These are phyloP conservation scores for Calycina marina DNA, from an alignment of 2,329 filamentous ascomycete species.

Conservation along the genomic window DNA sequence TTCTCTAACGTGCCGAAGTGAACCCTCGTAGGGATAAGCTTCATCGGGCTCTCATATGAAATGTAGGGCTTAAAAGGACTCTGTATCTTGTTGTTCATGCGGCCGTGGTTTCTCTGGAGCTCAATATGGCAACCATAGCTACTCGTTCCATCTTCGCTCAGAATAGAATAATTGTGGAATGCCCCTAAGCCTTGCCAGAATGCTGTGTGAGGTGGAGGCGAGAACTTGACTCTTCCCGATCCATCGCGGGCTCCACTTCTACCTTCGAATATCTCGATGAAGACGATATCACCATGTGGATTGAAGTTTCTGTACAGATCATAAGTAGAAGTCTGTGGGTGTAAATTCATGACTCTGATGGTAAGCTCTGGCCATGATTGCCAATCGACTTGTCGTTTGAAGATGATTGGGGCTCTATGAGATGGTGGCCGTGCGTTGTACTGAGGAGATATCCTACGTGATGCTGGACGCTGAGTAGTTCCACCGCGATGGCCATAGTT, in stretches of 20 bases:
- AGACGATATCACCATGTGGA: slow-evolving; percentile 35
- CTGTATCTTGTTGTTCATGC: slow-evolving; percentile 9
- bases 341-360: background rate
- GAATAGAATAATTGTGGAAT: slow-evolving; percentile 12
- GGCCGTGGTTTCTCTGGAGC: slow-evolving; percentile 1
- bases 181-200: slow-evolving; percentile 33
- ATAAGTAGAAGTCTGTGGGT: slow-evolving; percentile 20
- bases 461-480: background rate
- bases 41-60: slow-evolving; percentile 25
- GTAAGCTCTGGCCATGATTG: background rate
- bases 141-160: slow-evolving; percentile 6
- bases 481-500: no score
- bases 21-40: slow-evolving; percentile 30
- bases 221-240: slow-evolving; percentile 38
- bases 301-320: slow-evolving; percentile 38
- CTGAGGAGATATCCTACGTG: background rate
- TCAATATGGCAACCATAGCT: slow-evolving; percentile 4
- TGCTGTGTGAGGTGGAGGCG: slow-evolving; percentile 34
- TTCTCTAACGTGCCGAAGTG: slow-evolving; percentile 47
- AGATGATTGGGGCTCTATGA: background rate
- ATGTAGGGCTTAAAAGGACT: slow-evolving; percentile 22
- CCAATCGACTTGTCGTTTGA: background rate
- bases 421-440: background rate
- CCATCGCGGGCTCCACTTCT: slow-evolving; percentile 25
- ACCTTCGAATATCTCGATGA: slow-evolving; percentile 40